These are phyloP conservation scores for Marasmius fiardii DNA, from an alignment of 1,284 basidiomycete species.

Conservation along the genomic window DNA sequence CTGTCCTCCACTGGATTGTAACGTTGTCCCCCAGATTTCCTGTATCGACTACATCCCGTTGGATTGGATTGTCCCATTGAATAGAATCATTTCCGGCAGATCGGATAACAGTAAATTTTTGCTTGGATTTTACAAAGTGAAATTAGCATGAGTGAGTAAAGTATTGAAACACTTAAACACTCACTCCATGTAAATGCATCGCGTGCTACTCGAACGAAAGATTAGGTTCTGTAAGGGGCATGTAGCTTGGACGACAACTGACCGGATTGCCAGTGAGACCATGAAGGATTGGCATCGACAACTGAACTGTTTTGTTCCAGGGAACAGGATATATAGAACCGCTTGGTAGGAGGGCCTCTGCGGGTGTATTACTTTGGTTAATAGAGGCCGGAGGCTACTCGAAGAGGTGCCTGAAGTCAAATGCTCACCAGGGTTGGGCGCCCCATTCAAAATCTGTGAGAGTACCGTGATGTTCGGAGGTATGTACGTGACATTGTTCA, in stretches of 20 bases:
- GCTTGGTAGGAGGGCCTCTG: background rate
- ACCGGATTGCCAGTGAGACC: background rate
- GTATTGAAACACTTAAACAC: slow-evolving; percentile 20
- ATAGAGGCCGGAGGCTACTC: too few species aligned
- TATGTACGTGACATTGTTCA: background rate
- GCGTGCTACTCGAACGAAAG: slow-evolving; percentile 26
- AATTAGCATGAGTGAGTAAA: background rate
- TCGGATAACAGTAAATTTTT: slow-evolving; percentile 32
- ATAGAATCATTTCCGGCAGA: slow-evolving; percentile 25
- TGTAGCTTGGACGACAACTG: background rate
- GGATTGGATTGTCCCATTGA: slow-evolving; percentile 31
- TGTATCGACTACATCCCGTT: slow-evolving; percentile 16
- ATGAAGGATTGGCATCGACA: background rate
- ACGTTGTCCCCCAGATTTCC: slow-evolving; percentile 13
- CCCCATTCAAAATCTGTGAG: background rate
- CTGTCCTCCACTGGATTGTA: slow-evolving; percentile 17
- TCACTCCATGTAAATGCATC: slow-evolving; percentile 39
- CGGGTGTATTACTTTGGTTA: background rate
- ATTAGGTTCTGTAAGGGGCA: background rate
- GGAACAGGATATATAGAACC: background rate
- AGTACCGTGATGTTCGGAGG: background rate
- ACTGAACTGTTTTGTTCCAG: background rate
- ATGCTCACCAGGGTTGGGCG: background rate
- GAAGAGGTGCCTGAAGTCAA: too few species aligned
- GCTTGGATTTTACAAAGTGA: slow-evolving; percentile 16